A percentile compares a stretch with the other conserved stretches of the same genome.
Evolutionary conservation across 345 rosid species (phyloP).

Genomic region (Abelmoschus esculentus): DNA sequence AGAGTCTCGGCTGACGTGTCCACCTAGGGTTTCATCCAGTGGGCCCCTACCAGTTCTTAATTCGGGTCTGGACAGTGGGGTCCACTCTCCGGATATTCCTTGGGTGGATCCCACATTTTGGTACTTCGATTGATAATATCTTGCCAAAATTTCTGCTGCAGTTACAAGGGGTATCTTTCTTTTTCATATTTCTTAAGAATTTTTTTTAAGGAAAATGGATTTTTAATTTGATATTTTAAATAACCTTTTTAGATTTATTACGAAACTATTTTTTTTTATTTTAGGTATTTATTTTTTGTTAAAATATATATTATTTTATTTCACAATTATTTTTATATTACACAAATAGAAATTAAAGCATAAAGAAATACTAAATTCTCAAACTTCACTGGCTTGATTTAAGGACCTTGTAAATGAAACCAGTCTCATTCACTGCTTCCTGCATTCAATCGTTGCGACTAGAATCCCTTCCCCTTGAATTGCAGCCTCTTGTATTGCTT

Average conservation of each 20-base stretch:
- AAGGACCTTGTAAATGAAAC: conserved; percentile 45
- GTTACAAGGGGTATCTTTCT: neutral
- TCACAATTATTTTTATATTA: too few species aligned
- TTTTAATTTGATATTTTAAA: too few species aligned
- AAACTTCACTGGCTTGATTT: conserved; percentile 39
- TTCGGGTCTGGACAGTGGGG: neutral
- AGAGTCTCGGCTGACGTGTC: conserved; percentile 6
- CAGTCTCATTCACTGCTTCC: neutral
- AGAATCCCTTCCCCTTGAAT: conserved; percentile 2
- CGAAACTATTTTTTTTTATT: too few species aligned
- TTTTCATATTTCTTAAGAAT: neutral
- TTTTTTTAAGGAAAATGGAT: too few species aligned
- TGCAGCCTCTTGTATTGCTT: conserved; percentile 4
- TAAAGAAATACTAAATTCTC: too few species aligned
- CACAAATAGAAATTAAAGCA: too few species aligned
- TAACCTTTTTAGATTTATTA: too few species aligned
- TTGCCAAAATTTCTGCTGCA: neutral
- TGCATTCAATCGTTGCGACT: neutral
- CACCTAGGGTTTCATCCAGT: neutral
- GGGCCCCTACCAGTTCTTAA: neutral
- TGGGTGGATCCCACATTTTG: neutral
- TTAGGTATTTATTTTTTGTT: too few species aligned
- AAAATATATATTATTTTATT: too few species aligned
- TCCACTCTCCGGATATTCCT: neutral
- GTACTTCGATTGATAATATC: neutral